These are phyloP conservation scores for Diaporthe ampelina DNA, from an alignment of 2,329 filamentous ascomycete genomes.

Conservation along the genomic window DNA sequence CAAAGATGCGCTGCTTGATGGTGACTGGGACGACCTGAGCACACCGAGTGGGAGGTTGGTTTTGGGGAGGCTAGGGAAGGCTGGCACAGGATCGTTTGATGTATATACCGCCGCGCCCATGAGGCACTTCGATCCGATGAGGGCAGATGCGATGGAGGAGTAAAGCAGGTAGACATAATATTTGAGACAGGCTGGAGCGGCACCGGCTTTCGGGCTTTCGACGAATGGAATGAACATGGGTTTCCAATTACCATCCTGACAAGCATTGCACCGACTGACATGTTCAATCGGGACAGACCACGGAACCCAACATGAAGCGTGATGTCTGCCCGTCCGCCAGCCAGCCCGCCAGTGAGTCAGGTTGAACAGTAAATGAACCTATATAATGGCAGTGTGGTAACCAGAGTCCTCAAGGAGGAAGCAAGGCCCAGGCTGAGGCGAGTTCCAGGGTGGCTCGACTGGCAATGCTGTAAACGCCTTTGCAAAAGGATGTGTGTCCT, in stretches of 20 bases:
- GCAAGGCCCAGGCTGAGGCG: no score
- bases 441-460: not conserved
- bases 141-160: conserved; percentile 41
- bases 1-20: conserved; percentile 90
- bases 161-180: conserved; percentile 8
- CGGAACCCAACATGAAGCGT: no score
- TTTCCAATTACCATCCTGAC: not conserved
- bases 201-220: not conserved
- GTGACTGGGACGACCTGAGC: conserved; percentile 89
- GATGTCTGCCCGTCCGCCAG: no score
- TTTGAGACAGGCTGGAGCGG: not conserved
- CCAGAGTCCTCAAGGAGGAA: not conserved
- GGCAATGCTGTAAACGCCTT: not conserved
- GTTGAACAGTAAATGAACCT: no score
- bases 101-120: conserved; percentile 77
- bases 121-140: conserved; percentile 58
- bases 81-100: conserved; percentile 94
- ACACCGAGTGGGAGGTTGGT: conserved; percentile 92
- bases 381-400: no score
- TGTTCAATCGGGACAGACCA: not conserved
- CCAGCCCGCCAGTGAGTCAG: no score
- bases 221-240: not conserved
- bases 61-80: conserved; percentile 83
- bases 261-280: not conserved
- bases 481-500: not conserved